Conservation (phyloP, 208 protist species). For the Leishmania arabica region DNA sequence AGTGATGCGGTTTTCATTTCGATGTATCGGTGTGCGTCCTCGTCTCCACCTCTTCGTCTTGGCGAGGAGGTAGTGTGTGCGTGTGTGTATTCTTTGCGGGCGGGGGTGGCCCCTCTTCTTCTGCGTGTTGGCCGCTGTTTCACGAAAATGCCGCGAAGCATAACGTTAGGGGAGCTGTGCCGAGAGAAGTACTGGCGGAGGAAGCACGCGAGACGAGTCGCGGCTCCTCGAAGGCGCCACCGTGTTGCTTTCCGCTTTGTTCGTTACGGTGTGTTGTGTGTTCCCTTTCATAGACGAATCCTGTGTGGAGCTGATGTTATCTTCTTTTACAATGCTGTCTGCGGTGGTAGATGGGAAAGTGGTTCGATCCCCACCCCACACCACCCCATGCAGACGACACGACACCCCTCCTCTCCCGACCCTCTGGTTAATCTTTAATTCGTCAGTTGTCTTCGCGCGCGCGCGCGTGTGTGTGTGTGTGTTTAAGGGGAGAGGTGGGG, state of each 20-base stretch:
- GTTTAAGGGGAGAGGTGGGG: no score
- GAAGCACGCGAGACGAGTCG: background rate
- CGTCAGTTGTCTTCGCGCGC: background rate
- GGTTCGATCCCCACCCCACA: background rate
- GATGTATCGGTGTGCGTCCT: background rate
- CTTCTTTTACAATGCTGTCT: background rate
- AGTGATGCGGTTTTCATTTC: background rate
- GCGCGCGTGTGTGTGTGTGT: no score
- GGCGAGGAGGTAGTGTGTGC: background rate
- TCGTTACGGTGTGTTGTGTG: no score
- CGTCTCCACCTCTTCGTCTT: background rate
- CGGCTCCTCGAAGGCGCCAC: no score
- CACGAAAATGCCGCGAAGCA: background rate
- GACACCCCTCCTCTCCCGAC: no score
- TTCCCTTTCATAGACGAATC: background rate
- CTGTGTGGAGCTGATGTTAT: background rate
- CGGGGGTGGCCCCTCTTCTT: no score
- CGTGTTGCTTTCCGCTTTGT: no score
- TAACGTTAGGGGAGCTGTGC: background rate
- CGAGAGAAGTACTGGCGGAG: background rate
- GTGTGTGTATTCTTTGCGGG: no score
- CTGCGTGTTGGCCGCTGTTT: no score
- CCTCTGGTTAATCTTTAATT: background rate
- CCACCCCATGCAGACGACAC: no score
- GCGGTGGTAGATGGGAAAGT: background rate